These are phyloP conservation scores for Penicillium turbatum DNA, from an alignment of 495 filamentous ascomycete species.

Conservation along the genomic window DNA sequence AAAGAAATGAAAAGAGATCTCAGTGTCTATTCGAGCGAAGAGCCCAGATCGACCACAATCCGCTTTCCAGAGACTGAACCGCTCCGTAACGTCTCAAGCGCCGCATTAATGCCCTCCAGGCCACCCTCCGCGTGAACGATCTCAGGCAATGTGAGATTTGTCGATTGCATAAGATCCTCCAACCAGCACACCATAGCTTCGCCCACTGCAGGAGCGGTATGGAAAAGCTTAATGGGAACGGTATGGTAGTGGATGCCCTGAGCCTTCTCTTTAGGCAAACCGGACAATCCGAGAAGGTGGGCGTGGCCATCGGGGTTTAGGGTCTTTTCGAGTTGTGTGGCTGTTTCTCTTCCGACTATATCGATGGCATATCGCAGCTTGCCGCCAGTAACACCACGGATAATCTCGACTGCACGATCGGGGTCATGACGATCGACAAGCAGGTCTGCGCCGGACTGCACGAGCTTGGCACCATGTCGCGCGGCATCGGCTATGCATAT, in stretches of 20 bases:
- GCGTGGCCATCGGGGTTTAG: constrained; percentile 36
- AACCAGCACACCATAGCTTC: constrained; percentile 55
- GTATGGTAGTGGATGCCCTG: constrained; percentile 51
- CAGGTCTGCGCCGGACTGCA: constrained; percentile 51
- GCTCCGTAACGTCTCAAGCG: constrained; percentile 53
- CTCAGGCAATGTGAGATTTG: constrained; percentile 50
- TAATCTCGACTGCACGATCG: constrained; percentile 55
- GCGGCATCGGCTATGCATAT: constrained; percentile 58
- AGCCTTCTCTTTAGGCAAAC: constrained; percentile 50
- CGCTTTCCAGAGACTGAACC: constrained; percentile 56
- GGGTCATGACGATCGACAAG: constrained; percentile 59
- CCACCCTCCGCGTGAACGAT: constrained; percentile 56
- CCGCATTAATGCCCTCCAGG: constrained; percentile 57
- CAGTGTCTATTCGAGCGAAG: constrained; percentile 2
- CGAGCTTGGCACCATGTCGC: constrained; percentile 53
- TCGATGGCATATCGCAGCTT: constrained; percentile 61
- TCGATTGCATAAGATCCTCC: constrained; percentile 50
- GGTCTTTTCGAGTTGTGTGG: constrained; percentile 45
- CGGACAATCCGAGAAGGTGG: constrained; percentile 61
- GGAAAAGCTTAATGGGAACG: constrained; percentile 67
- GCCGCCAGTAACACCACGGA: constrained; percentile 48
- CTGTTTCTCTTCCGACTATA: constrained; percentile 56
- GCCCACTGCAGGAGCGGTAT: constrained; percentile 54
- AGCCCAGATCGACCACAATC: constrained; percentile 48
- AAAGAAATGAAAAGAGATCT: not conserved